A percentile compares a stretch with the other conserved stretches of the same genome.
Evolutionary conservation across 2,329 filamentous ascomycete genomes (phyloP).

Genomic region (Ciborinia camelliae): DNA sequence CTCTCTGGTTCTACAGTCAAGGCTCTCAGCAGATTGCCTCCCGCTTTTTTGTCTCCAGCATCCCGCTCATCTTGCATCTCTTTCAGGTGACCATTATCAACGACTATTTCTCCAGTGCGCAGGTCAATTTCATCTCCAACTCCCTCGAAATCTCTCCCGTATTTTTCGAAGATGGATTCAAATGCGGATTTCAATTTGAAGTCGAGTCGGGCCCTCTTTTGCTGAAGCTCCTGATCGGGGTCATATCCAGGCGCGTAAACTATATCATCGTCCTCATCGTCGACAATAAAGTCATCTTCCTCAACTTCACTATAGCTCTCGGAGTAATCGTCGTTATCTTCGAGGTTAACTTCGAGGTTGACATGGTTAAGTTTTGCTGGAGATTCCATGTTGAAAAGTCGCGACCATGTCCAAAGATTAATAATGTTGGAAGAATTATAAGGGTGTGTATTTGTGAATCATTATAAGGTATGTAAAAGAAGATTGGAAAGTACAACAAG

Average conservation of each 20-base stretch:
- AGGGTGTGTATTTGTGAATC: neutral
- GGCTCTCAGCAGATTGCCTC: conserved; percentile 28
- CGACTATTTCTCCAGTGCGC: conserved; percentile 73
- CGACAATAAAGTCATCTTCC: conserved; percentile 19
- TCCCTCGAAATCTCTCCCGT: conserved; percentile 75
- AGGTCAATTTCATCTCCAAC: conserved; percentile 89
- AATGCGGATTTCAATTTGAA: conserved; percentile 76
- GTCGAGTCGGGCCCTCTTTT: conserved; percentile 64
- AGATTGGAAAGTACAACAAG: neutral
- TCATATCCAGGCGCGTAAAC: conserved; percentile 42
- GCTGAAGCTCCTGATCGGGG: conserved; percentile 55
- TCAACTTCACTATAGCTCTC: conserved; percentile 22
- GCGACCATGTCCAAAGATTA: neutral
- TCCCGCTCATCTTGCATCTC: conserved; percentile 58
- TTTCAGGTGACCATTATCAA: conserved; percentile 83
- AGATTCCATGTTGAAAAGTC: conserved; percentile 49
- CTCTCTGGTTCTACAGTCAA: conserved; percentile 36
- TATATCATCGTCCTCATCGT: conserved; percentile 22
- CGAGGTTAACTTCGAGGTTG: conserved; percentile 28
- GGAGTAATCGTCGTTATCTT: conserved; percentile 23
- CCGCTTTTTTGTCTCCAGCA: conserved; percentile 38
- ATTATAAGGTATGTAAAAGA: neutral
- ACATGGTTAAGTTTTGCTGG: conserved; percentile 60
- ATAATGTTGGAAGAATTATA: neutral
- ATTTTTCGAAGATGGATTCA: conserved; percentile 86